Percentiles rank a stretch among this genome's conserved stretches.
These are phyloP conservation scores for Botrytis cinerea DNA, from an alignment of 2,329 filamentous ascomycete species.

Conservation along the genomic window DNA sequence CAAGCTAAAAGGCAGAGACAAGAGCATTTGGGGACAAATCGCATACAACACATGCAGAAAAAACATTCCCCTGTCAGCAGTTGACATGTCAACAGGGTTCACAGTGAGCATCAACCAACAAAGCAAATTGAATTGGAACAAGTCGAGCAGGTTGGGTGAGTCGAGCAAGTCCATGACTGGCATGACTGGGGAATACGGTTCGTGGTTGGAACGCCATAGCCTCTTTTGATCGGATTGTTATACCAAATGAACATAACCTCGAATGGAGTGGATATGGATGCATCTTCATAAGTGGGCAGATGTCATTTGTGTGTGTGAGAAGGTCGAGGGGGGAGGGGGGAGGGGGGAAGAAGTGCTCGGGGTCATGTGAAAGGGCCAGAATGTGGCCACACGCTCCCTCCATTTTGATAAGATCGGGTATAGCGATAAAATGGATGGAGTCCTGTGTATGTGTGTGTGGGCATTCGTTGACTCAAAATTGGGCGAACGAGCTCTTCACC, in stretches of 20 bases:
- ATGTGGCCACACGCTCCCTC: background rate
- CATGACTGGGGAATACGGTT: background rate
- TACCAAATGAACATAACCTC: background rate
- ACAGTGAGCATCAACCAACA: conserved; percentile 12
- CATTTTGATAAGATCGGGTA: background rate
- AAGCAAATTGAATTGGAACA: conserved; percentile 19
- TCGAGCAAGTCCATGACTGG: background rate
- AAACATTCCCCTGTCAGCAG: conserved; percentile 19
- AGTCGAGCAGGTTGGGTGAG: background rate
- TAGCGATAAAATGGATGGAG: background rate
- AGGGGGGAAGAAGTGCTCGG: background rate
- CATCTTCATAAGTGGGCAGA: conserved; percentile 14
- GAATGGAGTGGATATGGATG: conserved; percentile 7
- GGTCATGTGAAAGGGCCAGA: background rate
- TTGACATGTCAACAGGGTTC: conserved; percentile 20
- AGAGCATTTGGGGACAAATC: background rate
- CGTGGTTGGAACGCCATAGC: background rate
- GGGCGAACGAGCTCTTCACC: background rate
- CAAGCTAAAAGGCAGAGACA: conserved; percentile 2
- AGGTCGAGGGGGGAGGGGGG: background rate
- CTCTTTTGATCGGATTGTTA: conserved; percentile 3
- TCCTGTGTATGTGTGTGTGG: background rate
- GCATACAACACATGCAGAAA: conserved; percentile 25
- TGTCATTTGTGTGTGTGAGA: background rate
- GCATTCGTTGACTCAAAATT: background rate